Conservation (phyloP, 352 stramenopile genomes). For the Phytophthora pluvialis region DNA sequence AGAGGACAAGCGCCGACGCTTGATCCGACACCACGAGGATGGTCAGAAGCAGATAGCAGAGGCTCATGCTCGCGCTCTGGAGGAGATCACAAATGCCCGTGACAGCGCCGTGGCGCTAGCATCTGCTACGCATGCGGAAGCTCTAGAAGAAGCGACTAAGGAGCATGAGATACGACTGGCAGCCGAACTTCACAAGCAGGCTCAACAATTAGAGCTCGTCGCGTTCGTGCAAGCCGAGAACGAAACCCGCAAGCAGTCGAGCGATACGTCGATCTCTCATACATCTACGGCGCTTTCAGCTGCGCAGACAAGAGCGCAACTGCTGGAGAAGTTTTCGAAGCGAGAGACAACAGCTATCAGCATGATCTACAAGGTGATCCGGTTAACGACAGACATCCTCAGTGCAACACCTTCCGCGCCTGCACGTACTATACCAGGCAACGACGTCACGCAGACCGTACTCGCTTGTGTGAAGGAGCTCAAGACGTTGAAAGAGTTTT, state of each 20-base stretch:
- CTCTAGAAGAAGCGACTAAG: constrained; percentile 22
- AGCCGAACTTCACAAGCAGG: constrained; percentile 48
- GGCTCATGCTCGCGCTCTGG: constrained; percentile 13
- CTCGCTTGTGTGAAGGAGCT: constrained; percentile 74
- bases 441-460: constrained; percentile 63
- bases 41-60: constrained; percentile 16
- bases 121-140: constrained; percentile 26
- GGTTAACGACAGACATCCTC: constrained; percentile 69
- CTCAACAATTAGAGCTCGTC: constrained; percentile 54
- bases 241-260: constrained; percentile 12
- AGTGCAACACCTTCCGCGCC: constrained; percentile 38
- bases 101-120: constrained; percentile 20
- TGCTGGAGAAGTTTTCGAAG: constrained; percentile 64
- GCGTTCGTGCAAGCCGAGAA: constrained; percentile 31
- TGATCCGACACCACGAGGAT: constrained; percentile 25
- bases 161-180: constrained; percentile 24
- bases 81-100: constrained; percentile 22
- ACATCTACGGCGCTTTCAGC: constrained; percentile 8
- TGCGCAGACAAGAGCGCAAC: constrained; percentile 31
- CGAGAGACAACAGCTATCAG: constrained; percentile 63
- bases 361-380: constrained; percentile 76
- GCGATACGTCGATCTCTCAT: constrained; percentile 3
- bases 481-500: constrained; percentile 71
- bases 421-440: neutral
- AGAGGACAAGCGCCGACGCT: constrained; percentile 31